Percentiles rank a stretch among this genome's conserved stretches.
These are phyloP conservation scores for Xerophyta viscosa DNA, from an alignment of 106 monocot species.

Conservation along the genomic window DNA sequence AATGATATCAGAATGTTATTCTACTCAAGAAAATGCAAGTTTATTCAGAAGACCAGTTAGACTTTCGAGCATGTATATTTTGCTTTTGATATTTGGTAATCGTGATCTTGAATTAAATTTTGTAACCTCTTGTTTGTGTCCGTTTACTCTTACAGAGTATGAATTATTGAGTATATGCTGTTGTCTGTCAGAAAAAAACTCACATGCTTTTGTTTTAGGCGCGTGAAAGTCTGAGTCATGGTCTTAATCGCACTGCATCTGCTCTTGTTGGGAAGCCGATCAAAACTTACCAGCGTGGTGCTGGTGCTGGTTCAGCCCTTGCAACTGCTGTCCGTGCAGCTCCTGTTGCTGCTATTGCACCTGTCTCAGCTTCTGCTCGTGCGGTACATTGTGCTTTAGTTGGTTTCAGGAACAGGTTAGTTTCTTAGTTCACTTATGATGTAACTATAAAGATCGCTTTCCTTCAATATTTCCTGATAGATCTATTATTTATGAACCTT, in stretches of 20 bases:
- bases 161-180: too few relatives aligned
- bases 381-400: slow-evolving; percentile 79
- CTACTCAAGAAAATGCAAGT: neutral
- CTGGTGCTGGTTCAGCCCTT: slow-evolving; percentile 72
- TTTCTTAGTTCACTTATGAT: neutral
- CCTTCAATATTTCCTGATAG: neutral
- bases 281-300: slow-evolving; percentile 82
- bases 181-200: too few relatives aligned
- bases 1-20: neutral
- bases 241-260: slow-evolving; percentile 70
- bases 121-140: too few relatives aligned
- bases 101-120: too few relatives aligned
- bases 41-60: neutral
- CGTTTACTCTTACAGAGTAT: too few relatives aligned
- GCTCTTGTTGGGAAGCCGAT: slow-evolving; percentile 66
- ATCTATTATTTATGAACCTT: neutral
- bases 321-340: slow-evolving; percentile 63
- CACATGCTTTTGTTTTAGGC: slow-evolving; percentile 65
- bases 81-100: too few relatives aligned
- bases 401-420: slow-evolving; percentile 92
- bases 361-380: slow-evolving; percentile 78
- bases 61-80: too few relatives aligned
- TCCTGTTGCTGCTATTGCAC: slow-evolving; percentile 78
- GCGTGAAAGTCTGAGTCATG: slow-evolving; percentile 82
- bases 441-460: neutral